Percentiles rank a stretch among this genome's conserved stretches.
Conservation (phyloP, 106 monocot genomes). For the Acorus calamus region DNA sequence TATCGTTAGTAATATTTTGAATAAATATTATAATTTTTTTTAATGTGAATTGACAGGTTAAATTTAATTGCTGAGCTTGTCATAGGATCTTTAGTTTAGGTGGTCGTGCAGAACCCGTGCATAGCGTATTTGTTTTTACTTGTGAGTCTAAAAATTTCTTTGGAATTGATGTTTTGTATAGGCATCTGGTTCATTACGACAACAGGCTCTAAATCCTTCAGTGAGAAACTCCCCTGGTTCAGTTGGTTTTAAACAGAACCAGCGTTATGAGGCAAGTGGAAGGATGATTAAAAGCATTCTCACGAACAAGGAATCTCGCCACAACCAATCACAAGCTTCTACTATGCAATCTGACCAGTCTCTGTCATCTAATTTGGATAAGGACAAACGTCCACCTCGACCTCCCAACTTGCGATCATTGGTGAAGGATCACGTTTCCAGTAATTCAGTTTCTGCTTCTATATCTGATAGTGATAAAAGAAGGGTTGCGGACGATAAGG, state of each 20-base stretch:
- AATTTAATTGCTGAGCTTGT: too few species aligned
- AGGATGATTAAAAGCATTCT: conserved; percentile 73
- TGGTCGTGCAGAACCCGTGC: too few species aligned
- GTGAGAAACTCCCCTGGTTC: conserved; percentile 23
- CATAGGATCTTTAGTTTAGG: too few species aligned
- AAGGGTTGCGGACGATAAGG: conserved; percentile 38
- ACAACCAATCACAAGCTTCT: conserved; percentile 7
- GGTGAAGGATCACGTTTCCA: conserved; percentile 26
- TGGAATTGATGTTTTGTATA: background rate
- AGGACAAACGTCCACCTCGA: conserved; percentile 57
- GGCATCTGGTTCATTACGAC: conserved; percentile 8
- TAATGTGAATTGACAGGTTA: too few species aligned
- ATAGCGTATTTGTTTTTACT: too few species aligned
- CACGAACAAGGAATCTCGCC: conserved; percentile 48
- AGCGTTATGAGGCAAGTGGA: conserved; percentile 48
- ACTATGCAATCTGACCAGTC: conserved; percentile 26
- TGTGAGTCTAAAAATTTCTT: too few species aligned
- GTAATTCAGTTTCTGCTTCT: conserved; percentile 2
- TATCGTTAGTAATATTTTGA: too few species aligned
- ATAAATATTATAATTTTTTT: too few species aligned
- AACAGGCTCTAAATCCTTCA: conserved; percentile 21
- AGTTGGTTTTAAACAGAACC: conserved; percentile 30
- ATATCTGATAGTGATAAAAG: conserved; percentile 36
- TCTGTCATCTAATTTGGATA: conserved; percentile 26
- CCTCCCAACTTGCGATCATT: conserved; percentile 28